phyloP scores from a whole-genome alignment of 352 stramenopile species.

The Pythium monospermum region DNA sequence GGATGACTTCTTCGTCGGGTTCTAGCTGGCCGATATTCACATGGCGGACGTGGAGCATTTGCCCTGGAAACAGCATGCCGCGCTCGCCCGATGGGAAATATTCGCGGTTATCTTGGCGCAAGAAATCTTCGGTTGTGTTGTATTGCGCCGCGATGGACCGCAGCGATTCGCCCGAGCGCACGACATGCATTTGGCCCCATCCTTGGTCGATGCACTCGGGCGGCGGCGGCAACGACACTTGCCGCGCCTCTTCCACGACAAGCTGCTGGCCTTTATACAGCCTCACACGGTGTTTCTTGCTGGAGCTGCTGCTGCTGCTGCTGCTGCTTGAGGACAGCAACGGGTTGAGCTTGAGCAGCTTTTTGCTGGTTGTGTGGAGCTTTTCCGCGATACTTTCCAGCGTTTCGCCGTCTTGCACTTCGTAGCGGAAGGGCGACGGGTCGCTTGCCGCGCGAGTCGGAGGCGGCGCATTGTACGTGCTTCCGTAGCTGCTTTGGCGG shows the following conservation, averaged over 20 bases:
- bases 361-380: slow-evolving; percentile 50
- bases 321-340: too few relatives aligned
- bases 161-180: slow-evolving; percentile 64
- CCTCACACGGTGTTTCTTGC: slow-evolving; percentile 40
- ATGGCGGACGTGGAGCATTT: slow-evolving; percentile 72
- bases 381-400: slow-evolving; percentile 59
- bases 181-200: slow-evolving; percentile 83
- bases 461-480: slow-evolving; percentile 10
- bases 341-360: slow-evolving; percentile 63
- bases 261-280: slow-evolving; percentile 74
- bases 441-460: slow-evolving; percentile 28
- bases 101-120: slow-evolving; percentile 76
- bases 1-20: slow-evolving; percentile 15
- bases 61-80: slow-evolving; percentile 54
- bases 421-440: slow-evolving; percentile 67
- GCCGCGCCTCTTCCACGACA: slow-evolving; percentile 60
- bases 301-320: slow-evolving; percentile 7
- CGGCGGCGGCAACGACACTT: slow-evolving; percentile 64
- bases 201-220: slow-evolving; percentile 78
- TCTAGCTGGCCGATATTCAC: slow-evolving; percentile 77
- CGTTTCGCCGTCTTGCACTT: slow-evolving; percentile 57
- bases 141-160: slow-evolving; percentile 64
- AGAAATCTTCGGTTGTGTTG: slow-evolving; percentile 75
- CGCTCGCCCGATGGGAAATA: slow-evolving; percentile 77
- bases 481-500: slow-evolving; percentile 19